Evolutionary conservation across 441 rosid species (phyloP), one percentile per base, ranked within the genome.

Genomic region (Croton laevigatus): DNA sequence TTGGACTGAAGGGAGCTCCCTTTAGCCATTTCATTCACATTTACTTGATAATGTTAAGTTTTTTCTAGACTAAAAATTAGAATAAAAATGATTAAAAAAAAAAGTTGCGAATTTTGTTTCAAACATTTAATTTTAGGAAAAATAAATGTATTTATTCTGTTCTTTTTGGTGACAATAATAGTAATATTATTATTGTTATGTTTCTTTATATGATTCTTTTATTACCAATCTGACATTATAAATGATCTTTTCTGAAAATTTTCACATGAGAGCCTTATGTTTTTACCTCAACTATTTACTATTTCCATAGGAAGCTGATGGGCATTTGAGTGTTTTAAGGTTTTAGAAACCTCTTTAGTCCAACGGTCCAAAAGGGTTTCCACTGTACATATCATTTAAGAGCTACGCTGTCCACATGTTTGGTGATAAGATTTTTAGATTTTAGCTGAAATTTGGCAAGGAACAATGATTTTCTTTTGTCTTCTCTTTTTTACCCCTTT

Each of bases 1-100:
- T 82, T 83, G 86, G 86, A 74, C 86, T 73, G 81, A 78, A 83
- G 82, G 64, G 76, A 83, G 86, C 86, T 83, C 86, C 44, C 77
- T 80, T 75, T 42, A 34, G 53, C 74, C 53, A 65, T 59, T 69
- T 48, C 57, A 40, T 40, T 42, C 71, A 70, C 55, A 19, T 51
- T 36, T n/a, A 1, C 37, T 16, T 16, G 11, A 23, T n/a, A 22
- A 13, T 27, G 1, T 27, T 27, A 27, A n/a, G n/a, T n/a, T n/a
- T n/a, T n/a, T n/a, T n/a, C n/a, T n/a, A n/a, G n/a, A n/a, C n/a
- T n/a, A n/a, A n/a, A n/a, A n/a, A n/a, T n/a, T n/a, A n/a, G n/a
- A n/a, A n/a, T n/a, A n/a, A 27, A 27, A 27, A 27, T 27, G 32
- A 27, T 27, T 27, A 1, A 27, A 27, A 10, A 49, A 49, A 27